Conservation (phyloP, 306 rosid species). For the Cicer arietinum region DNA sequence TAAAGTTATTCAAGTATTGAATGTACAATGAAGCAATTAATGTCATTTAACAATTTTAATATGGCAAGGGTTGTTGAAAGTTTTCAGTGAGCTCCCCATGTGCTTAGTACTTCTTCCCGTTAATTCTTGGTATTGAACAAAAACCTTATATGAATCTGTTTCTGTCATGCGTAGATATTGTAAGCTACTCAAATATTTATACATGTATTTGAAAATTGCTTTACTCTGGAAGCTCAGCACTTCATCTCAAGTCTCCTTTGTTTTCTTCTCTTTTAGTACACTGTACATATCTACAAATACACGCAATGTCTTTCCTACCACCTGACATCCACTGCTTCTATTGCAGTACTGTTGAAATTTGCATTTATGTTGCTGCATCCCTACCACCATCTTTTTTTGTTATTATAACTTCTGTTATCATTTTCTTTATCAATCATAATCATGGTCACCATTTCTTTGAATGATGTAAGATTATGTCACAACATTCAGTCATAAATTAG, state of each 20-base stretch:
- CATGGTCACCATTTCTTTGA: too few species aligned
- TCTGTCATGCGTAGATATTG: neutral
- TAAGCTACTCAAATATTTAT: neutral
- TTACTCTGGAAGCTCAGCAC: neutral
- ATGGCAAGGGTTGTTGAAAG: neutral
- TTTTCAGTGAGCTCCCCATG: conserved; percentile 14
- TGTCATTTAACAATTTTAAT: neutral
- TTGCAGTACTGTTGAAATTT: too few species aligned
- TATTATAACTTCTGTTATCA: neutral
- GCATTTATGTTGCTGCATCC: too few species aligned
- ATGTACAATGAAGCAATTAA: neutral
- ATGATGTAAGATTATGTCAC: conserved; percentile 10
- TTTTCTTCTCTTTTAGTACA: too few species aligned
- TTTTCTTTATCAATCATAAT: neutral
- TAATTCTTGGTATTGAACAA: conserved; percentile 9
- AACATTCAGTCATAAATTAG: neutral
- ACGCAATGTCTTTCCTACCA: neutral
- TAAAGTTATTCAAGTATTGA: conserved; percentile 12
- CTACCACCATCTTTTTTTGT: too few species aligned
- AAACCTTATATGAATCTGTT: neutral
- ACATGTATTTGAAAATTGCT: neutral
- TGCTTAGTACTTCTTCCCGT: neutral
- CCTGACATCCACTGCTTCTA: neutral
- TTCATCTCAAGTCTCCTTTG: too few species aligned
- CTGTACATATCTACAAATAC: too few species aligned